Conservation (phyloP, 345 rosid genomes). For the Aethionema arabicum region DNA sequence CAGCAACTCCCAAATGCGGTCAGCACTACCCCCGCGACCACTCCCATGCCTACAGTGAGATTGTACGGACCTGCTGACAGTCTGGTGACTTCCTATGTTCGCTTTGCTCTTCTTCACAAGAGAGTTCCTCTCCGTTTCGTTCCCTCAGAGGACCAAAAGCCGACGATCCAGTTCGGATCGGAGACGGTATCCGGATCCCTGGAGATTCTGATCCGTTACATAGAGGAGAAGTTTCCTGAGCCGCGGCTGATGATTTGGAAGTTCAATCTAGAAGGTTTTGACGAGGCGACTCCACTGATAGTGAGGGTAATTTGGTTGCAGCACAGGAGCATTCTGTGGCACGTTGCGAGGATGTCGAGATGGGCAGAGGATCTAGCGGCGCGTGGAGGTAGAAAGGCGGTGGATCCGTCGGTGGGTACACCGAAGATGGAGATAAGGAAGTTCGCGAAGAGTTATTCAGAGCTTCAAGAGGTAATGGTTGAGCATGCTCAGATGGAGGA, state of each 20-base stretch:
- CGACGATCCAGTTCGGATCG: conserved; percentile 48
- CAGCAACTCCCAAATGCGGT: neutral
- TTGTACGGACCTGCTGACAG: conserved; percentile 42
- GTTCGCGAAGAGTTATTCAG: conserved; percentile 50
- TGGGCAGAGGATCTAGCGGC: conserved; percentile 66
- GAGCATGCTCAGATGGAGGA: conserved; percentile 90
- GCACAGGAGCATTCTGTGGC: conserved; percentile 63
- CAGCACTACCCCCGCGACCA: conserved; percentile 16
- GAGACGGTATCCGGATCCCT: conserved; percentile 48
- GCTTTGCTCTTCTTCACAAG: conserved; percentile 58
- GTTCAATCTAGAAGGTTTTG: conserved; percentile 35
- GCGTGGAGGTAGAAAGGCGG: conserved; percentile 53
- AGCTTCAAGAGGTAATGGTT: conserved; percentile 60
- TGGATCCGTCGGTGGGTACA: conserved; percentile 61
- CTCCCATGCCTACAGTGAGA: conserved; percentile 36
- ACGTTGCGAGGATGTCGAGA: conserved; percentile 57
- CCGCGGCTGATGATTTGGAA: conserved; percentile 42
- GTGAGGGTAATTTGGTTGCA: conserved; percentile 51
- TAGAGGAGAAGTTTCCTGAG: conserved; percentile 53
- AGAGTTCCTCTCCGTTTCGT: conserved; percentile 42
- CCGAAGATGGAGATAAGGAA: conserved; percentile 68
- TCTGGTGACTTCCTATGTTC: conserved; percentile 44
- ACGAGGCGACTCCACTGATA: conserved; percentile 45
- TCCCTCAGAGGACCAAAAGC: conserved; percentile 38
- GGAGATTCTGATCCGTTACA: conserved; percentile 47